phyloP scores from a whole-genome alignment of 2,329 filamentous ascomycete genomes.

The Coniosporium tulheliwenetii region DNA sequence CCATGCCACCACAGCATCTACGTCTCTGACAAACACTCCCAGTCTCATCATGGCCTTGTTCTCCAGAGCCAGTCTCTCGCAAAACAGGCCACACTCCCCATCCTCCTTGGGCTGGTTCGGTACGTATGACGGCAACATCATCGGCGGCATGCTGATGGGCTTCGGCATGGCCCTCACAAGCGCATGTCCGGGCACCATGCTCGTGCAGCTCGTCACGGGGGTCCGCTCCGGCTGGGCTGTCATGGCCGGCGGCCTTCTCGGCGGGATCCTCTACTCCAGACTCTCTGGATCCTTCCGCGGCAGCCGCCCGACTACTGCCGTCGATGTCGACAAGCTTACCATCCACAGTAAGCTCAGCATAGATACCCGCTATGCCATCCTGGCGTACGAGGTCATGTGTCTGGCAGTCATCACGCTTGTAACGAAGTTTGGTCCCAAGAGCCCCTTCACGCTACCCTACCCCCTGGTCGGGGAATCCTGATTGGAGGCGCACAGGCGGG shows the following conservation, averaged over 20 bases:
- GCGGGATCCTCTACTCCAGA: slow-evolving; percentile 27
- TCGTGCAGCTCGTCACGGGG: slow-evolving; percentile 42
- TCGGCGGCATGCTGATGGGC: slow-evolving; percentile 47
- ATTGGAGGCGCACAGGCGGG: slow-evolving; percentile 45
- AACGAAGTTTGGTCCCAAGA: slow-evolving; percentile 13
- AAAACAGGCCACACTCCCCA: slow-evolving; percentile 28
- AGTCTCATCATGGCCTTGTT: slow-evolving; percentile 25
- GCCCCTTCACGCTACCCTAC: slow-evolving; percentile 1
- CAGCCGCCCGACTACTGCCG: background rate
- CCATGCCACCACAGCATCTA: background rate
- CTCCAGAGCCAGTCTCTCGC: background rate
- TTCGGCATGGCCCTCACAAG: slow-evolving; percentile 51
- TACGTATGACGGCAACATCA: slow-evolving; percentile 46
- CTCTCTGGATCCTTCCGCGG: background rate
- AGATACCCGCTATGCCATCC: slow-evolving; percentile 19
- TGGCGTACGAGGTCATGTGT: slow-evolving; percentile 29
- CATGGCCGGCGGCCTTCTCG: slow-evolving; percentile 38
- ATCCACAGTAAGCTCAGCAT: slow-evolving; percentile 21
- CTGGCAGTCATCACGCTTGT: slow-evolving; percentile 24
- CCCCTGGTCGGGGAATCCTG: slow-evolving; percentile 37
- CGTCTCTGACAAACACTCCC: slow-evolving; percentile 1
- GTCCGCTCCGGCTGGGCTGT: slow-evolving; percentile 36
- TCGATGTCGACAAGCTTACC: slow-evolving; percentile 20
- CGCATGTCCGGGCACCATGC: slow-evolving; percentile 49
- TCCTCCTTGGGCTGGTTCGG: slow-evolving; percentile 38